Evolutionary conservation across 805 yeast genomes (phyloP).

Genomic region (Brettanomyces naardenensis): DNA sequence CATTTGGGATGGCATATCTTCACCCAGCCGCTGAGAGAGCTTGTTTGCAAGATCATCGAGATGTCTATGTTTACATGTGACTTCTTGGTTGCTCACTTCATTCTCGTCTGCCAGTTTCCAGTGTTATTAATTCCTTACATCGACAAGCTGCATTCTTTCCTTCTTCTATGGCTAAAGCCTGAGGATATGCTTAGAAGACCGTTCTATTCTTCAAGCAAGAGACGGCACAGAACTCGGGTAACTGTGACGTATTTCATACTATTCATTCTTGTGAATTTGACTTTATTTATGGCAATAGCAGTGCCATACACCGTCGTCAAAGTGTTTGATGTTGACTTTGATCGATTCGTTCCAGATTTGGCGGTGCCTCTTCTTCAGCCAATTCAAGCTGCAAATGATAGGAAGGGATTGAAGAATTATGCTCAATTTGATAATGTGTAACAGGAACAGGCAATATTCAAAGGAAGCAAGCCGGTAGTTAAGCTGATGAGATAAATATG

Average conservation of each 20-base stretch:
- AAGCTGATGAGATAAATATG: too few relatives aligned
- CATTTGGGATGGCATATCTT: slow-evolving; percentile 55
- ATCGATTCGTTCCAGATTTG: slow-evolving; percentile 31
- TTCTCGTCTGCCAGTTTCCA: slow-evolving; percentile 54
- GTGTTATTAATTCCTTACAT: slow-evolving; percentile 54
- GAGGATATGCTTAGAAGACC: slow-evolving; percentile 39
- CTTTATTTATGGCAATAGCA: slow-evolving; percentile 28
- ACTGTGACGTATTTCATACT: slow-evolving; percentile 27
- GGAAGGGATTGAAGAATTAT: slow-evolving; percentile 32
- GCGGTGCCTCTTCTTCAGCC: slow-evolving; percentile 37
- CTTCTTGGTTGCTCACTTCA: slow-evolving; percentile 47
- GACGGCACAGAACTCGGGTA: slow-evolving; percentile 31
- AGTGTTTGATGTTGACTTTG: slow-evolving; percentile 31
- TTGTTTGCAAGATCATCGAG: slow-evolving; percentile 54
- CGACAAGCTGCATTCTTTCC: slow-evolving; percentile 58
- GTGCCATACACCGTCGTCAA: slow-evolving; percentile 32
- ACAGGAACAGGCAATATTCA: background rate
- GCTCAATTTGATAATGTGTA: slow-evolving; percentile 1
- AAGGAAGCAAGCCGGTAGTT: too few relatives aligned
- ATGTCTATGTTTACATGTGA: slow-evolving; percentile 64
- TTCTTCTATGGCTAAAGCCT: slow-evolving; percentile 56
- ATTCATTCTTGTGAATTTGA: slow-evolving; percentile 24
- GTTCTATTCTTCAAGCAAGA: slow-evolving; percentile 32
- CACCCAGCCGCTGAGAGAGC: slow-evolving; percentile 60
- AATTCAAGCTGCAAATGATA: slow-evolving; percentile 17